A percentile compares a stretch with the other conserved stretches of the same genome.
phyloP scores from a whole-genome alignment of 2,329 filamentous ascomycete species.

The Cordyceps militaris region DNA sequence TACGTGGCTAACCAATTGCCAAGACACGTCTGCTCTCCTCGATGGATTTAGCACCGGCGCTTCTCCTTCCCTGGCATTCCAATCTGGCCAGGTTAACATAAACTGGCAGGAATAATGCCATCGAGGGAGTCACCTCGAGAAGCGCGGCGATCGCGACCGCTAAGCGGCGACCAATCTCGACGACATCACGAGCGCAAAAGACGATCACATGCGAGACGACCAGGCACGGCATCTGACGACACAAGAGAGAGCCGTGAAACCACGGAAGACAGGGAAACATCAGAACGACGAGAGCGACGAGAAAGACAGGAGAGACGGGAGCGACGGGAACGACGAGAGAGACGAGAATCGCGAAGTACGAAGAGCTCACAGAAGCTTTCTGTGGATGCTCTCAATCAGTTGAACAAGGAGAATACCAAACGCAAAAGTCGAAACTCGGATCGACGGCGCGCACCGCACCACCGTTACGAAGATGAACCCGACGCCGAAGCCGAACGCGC shows the following conservation, averaged over 20 bases:
- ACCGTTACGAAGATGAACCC: conserved; percentile 12
- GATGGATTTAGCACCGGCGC: neutral
- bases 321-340: conserved; percentile 14
- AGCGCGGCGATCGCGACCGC: conserved; percentile 23
- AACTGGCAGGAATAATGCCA: conserved; percentile 25
- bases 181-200: conserved; percentile 32
- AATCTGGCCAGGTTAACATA: conserved; percentile 14
- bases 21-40: conserved; percentile 7
- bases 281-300: neutral
- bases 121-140: conserved; percentile 27
- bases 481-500: conserved; percentile 13
- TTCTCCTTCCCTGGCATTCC: conserved; percentile 20
- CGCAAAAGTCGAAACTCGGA: conserved; percentile 41
- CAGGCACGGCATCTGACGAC: conserved; percentile 28
- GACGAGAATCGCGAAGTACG: conserved; percentile 1
- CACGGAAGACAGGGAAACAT: conserved; percentile 8
- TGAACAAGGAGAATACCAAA: conserved; percentile 52
- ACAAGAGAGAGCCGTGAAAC: conserved; percentile 18
- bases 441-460: conserved; percentile 23
- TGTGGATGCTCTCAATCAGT: conserved; percentile 54
- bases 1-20: conserved; percentile 9
- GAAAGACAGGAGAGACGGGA: conserved; percentile 20
- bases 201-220: conserved; percentile 26
- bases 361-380: conserved; percentile 29
- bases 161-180: conserved; percentile 24